Evolutionary conservation across 176 grass and related monocot genomes (phyloP), one percentile per base, ranked within the genome.

Genomic region (Puccinellia tenuiflora): DNA sequence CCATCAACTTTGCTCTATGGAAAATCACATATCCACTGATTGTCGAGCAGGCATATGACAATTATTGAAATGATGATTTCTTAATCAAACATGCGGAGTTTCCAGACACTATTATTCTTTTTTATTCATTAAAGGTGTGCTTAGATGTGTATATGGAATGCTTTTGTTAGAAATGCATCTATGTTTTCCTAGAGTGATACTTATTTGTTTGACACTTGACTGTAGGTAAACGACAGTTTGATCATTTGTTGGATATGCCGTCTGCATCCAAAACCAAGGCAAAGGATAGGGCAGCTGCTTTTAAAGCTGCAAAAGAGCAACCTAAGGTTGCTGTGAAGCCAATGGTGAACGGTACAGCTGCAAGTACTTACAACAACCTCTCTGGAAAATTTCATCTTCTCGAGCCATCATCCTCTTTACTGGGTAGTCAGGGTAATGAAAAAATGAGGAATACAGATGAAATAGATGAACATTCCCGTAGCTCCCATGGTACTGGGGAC

Each of bases 181-280:
- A 68, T 3, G 29, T 55, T 54, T 66, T 56, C 56, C 29, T 83
- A 28, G 17, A 66, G 39, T 69, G 28, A 54, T 87, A 69, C 60
- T 42, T 75, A 65, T 28, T 70, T 50, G 17, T 5, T 26, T 75
- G n/a, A 28, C 80, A 84, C 43, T 76, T 68, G 31, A 16, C 31
- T 77, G 74, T 86, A 93, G 91, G 85, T 83, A 38, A 57, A 68
- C 28, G 21, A 75, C 61, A 53, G 52, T 87, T 60, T 48, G 48
- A 64, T 66, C 22, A 50, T 50, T 77, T 42, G 69, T 77, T 61
- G 48, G 48, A 90, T 87, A 99, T 99, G 97, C 92, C 91, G 20
- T 94, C 97, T 83, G 91, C 89, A 67, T 84, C 93, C 71, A 99
- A 99, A 91, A 96, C 96, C 68, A 99, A 96, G 81, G 90, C 87